A percentile compares a stretch with the other conserved stretches of the same genome.
These are phyloP conservation scores for Plasmodium cynomolgi DNA, from an alignment of 169 alveolate species.

Conservation along the genomic window DNA sequence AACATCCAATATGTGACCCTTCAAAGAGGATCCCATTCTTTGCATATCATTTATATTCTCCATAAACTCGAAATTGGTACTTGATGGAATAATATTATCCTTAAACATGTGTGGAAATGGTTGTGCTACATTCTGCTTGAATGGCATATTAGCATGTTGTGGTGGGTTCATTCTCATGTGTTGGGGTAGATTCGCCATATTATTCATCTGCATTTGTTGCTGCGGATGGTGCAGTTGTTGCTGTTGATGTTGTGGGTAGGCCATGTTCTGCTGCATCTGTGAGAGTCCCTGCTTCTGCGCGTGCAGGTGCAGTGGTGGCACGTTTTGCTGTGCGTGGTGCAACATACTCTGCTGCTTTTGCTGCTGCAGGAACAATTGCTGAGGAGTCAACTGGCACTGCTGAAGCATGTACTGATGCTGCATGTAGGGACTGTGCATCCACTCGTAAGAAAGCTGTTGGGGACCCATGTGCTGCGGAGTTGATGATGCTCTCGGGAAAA, in stretches of 20 bases:
- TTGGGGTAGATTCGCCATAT: background rate
- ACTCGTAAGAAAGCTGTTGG: slow-evolving; percentile 38
- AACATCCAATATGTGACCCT: background rate
- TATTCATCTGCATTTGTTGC: slow-evolving; percentile 22
- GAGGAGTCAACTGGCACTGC: slow-evolving; percentile 55
- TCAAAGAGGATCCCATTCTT: background rate
- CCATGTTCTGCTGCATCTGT: slow-evolving; percentile 8
- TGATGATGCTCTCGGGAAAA: slow-evolving; percentile 17
- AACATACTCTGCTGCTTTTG: background rate
- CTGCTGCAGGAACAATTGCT: slow-evolving; percentile 37
- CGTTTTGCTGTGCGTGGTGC: slow-evolving; percentile 21
- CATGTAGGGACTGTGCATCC: slow-evolving; percentile 59
- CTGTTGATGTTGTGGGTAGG: background rate
- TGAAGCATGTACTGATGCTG: slow-evolving; percentile 70
- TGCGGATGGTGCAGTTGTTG: background rate
- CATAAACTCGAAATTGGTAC: slow-evolving; percentile 30
- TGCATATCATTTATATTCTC: slow-evolving; percentile 62
- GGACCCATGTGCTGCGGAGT: slow-evolving; percentile 19
- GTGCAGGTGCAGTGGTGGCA: background rate
- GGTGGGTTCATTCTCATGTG: background rate
- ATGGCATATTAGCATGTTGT: slow-evolving; percentile 21
- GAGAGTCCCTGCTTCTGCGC: slow-evolving; percentile 30
- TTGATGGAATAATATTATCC: slow-evolving; percentile 9
- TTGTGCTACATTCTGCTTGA: background rate
- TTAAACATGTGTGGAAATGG: slow-evolving; percentile 12